A percentile compares a stretch with the other conserved stretches of the same genome.
Evolutionary conservation across 1,139 yeast genomes (phyloP).

Genomic region (Scheffersomyces cryptocercus): DNA sequence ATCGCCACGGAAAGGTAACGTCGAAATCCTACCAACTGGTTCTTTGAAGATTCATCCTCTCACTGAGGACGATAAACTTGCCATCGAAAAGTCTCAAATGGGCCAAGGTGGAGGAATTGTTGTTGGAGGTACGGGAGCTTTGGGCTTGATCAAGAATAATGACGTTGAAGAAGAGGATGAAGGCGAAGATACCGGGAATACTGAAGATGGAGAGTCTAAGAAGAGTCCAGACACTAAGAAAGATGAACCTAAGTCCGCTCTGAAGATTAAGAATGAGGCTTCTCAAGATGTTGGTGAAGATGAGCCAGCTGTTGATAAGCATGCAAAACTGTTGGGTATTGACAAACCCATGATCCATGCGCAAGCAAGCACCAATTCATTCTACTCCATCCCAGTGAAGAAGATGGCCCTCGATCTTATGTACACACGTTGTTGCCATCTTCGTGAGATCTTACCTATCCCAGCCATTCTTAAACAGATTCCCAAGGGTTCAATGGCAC

Average conservation of each 20-base stretch:
- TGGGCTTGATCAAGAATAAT: constrained; percentile 36
- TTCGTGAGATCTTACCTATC: constrained; percentile 71
- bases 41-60: constrained; percentile 60
- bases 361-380: constrained; percentile 11
- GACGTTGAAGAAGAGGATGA: constrained; percentile 11
- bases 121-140: constrained; percentile 76
- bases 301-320: constrained; percentile 43
- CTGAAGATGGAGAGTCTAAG: constrained; percentile 20
- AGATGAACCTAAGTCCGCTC: constrained; percentile 10
- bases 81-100: constrained; percentile 43
- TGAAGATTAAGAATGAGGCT: not conserved
- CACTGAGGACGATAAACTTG: constrained; percentile 56
- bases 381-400: constrained; percentile 37
- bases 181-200: constrained; percentile 20
- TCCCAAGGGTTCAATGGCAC: constrained; percentile 68
- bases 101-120: constrained; percentile 71
- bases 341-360: constrained; percentile 48
- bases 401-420: constrained; percentile 60
- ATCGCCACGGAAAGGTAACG: constrained; percentile 69
- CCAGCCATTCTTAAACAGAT: constrained; percentile 77
- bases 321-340: constrained; percentile 44
- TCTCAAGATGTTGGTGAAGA: constrained; percentile 22
- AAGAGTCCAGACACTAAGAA: constrained; percentile 26
- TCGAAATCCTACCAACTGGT: constrained; percentile 64
- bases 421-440: constrained; percentile 75